Percentiles rank a stretch among this genome's conserved stretches.
These are phyloP conservation scores for Wallacemonas collosoma DNA, from an alignment of 208 protist species.

Conservation along the genomic window DNA sequence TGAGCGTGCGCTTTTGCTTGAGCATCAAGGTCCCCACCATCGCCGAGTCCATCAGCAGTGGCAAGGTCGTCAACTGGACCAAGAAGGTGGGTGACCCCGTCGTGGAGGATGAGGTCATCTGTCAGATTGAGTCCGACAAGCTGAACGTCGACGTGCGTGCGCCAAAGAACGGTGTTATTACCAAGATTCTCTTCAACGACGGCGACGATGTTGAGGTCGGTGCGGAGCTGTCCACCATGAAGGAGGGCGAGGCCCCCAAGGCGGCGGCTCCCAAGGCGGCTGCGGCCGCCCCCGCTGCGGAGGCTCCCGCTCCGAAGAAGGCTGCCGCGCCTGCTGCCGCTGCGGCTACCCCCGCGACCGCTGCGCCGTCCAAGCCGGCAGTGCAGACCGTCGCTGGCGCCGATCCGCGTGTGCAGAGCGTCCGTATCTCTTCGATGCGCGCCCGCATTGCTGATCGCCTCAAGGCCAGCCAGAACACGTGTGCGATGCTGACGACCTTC, in stretches of 20 bases:
- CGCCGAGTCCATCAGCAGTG: slow-evolving; percentile 98
- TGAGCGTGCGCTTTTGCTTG: slow-evolving; percentile 84
- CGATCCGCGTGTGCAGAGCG: slow-evolving; percentile 81
- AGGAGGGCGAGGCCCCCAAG: slow-evolving; percentile 57
- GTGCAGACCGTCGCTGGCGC: slow-evolving; percentile 37
- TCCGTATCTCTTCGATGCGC: slow-evolving; percentile 95
- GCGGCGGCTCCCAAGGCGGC: slow-evolving; percentile 18
- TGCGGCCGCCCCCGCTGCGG: slow-evolving; percentile 24
- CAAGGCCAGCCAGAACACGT: slow-evolving; percentile 99
- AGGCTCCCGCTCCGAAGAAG: slow-evolving; percentile 10
- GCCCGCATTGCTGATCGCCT: slow-evolving; percentile 96
- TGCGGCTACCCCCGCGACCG: slow-evolving; percentile 29
- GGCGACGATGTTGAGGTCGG: slow-evolving; percentile 93
- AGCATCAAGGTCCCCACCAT: slow-evolving; percentile 95
- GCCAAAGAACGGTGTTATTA: slow-evolving; percentile 92
- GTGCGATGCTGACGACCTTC: slow-evolving; percentile 99
- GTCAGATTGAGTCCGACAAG: slow-evolving; percentile 99
- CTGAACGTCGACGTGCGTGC: slow-evolving; percentile 96
- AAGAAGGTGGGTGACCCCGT: slow-evolving; percentile 97
- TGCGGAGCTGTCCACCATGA: slow-evolving; percentile 86
- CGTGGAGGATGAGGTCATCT: slow-evolving; percentile 96
- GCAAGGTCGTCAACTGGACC: slow-evolving; percentile 94
- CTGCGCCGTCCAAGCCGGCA: slow-evolving; percentile 24
- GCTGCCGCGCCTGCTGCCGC: slow-evolving; percentile 15
- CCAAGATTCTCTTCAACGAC: slow-evolving; percentile 86